Evolutionary conservation across 768 basidiomycete species (phyloP), one percentile per base, ranked within the genome.

Genomic region (Boletus pseudo-olivaceus): DNA sequence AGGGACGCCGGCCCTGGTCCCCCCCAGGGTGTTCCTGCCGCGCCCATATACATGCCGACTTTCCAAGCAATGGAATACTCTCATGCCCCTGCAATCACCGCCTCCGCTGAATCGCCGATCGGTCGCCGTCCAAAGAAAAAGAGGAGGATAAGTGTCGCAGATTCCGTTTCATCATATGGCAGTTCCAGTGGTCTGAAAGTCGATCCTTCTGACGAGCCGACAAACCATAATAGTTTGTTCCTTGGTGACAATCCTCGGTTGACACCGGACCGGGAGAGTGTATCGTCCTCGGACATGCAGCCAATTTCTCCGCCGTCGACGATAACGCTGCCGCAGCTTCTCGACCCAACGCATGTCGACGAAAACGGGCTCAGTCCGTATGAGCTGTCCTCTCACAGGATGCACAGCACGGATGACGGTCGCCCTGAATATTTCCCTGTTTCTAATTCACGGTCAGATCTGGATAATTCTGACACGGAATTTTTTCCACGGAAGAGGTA

Each of bases 21-120:
- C 15, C 68, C 66, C 17, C 59, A 60, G 14, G 53, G 58, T 11
- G 52, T 35, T 27, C 55, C 62, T 47, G 38, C 69, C 3, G 66
- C 69, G 57, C 70, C 72, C 42, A 60, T 74, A 30, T 75, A 73
- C 53, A 73, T 75, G 73, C 72, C 73, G 7, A 74, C 72, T 30
- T 73, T 73, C 58, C 72, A 73, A 49, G 72, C 72, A 35, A 71
- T 73, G 68, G 70, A 73, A 49, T 72, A 74, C 51, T 58, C 65
- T 34, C 71, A 72, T 67, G 57, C 59, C 57, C 72, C 69, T 47
- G 49, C 71, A 60, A 61, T 72, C 61, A 35, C 71, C 57, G 49
- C 63, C 30, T 56, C 65, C 57, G 57, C 61, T 14, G 71, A 70
- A 60, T 66, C 66, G n/a, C 61, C 61, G 55, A 53, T 52, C 7